Base-by-base conservation (phyloP, 2,329 filamentous ascomycete genomes). In the Aspergillus fructus region DNA sequence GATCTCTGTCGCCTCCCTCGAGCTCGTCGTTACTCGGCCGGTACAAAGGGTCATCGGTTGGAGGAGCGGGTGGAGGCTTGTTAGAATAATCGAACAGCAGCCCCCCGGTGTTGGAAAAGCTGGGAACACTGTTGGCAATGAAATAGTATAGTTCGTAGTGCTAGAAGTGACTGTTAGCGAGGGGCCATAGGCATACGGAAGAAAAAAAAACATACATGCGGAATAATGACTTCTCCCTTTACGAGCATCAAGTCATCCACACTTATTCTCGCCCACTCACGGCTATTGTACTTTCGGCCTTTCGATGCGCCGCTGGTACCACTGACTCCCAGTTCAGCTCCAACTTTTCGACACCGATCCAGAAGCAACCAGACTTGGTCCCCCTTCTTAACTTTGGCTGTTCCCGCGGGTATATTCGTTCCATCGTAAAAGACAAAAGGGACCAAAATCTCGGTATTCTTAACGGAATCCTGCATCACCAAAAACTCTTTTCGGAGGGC, bases 61-160 rank as follows among this genome's bases (percentile, higher is more conserved):
- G 39, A 43, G 66, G 56, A 4, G 67, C 58, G 17, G 70, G 63
- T 2, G 73, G 68, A 23, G 74, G 74, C 34, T 78, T 74, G 48
- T 76, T 71, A 23, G 84, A 84, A 73, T 93, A 96, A 68, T 91
- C 83, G 73, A 99, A 97, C 9, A 99, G 79, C 5, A 85, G 79
- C 51, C 89, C 88, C 39, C 86, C 85, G n/a, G 90, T 88, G 2
- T 89, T 90, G 2, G 85, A 74, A 24, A 86, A 89, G 68, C 89
- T 91, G 74, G 73, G 68, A 4, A 79, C 65, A 52, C 72, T 67
- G 61, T 97, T 97, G 73, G 96, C 89, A 71, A 97, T 87, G 76
- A 99, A 97, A 77, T 93, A 94, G 74, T 97, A 94, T 72, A 99
- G 92, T 64, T 97, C 93, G 71, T 96, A 97, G 75, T 99, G 94